Evolutionary conservation across 805 yeast species (phyloP), one percentile per base, ranked within the genome.

Genomic region (Yueomyces sp.): DNA sequence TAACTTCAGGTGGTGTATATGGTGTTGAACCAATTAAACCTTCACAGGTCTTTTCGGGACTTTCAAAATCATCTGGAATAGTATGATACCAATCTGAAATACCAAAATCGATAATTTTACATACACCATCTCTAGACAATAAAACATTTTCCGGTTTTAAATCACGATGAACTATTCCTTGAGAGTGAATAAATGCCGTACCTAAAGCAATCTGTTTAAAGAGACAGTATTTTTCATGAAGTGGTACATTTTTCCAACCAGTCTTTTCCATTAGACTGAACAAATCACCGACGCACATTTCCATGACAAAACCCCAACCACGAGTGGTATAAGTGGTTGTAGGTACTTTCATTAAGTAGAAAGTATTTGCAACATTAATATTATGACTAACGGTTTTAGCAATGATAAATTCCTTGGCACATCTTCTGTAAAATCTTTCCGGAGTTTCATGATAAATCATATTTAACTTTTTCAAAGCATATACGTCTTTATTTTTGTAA

Each of bases 1-100:
- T 72, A 12, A 81, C 84, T 60, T 83, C 92, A 2, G 94, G 92
- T 4, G 90, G 77, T 9, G 81, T 75, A 59, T 81, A 83, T 1
- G 92, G 92, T 3, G 92, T 85, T 1, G 88, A 81, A 2, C 94
- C 92, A 38, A 81, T 81, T 57, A 73, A 72, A 2, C 76, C 65
- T 38, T 70, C 64, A 36, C 64, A 62, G 31, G 50, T 38, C 40
- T 57, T 64, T 6, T 64, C 41, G 4, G 51, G 71, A 28, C 76
- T 67, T 0, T 58, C 50, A 26, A 72, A 62, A 58, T 81, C 74
- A 1, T 73, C 71, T 1, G 73, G 74, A 26, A 59, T 66, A 42
- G 62, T 71, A 57, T 77, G 80, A 19, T 79, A 83, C 55, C 73
- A 74, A 42, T 74, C 80, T 42, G 84, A 75, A 34, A 82, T 82